These are phyloP conservation scores for Cordyceps pruinosa DNA, from an alignment of 2,329 filamentous ascomycete genomes.

Conservation along the genomic window DNA sequence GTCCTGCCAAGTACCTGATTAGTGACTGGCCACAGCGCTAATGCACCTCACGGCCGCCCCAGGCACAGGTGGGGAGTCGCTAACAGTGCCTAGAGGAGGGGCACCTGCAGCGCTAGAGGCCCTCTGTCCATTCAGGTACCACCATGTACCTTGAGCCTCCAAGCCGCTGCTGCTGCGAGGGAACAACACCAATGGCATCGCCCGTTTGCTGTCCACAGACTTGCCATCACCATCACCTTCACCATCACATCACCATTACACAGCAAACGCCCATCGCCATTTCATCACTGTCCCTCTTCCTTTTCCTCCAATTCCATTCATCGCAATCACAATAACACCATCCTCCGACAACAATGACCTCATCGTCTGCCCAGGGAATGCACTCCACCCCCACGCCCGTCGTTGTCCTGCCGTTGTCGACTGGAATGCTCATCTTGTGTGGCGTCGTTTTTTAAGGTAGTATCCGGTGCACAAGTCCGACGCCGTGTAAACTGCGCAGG, in stretches of 20 bases:
- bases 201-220: too few species aligned
- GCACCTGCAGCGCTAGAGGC: not conserved
- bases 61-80: not conserved
- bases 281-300: not conserved
- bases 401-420: not conserved
- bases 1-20: not conserved
- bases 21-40: not conserved
- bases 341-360: too few species aligned
- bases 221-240: not conserved
- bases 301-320: not conserved
- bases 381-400: not conserved
- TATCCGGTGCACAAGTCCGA: not conserved
- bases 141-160: not conserved
- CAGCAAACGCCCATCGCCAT: not conserved
- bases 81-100: not conserved
- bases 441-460: not conserved
- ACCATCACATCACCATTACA: not conserved
- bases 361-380: too few species aligned
- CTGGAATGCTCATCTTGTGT: not conserved
- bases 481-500: not conserved
- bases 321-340: too few species aligned
- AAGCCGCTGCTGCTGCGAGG: too few species aligned
- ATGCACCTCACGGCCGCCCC: slow-evolving; percentile 1
- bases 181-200: too few species aligned
- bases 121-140: not conserved